Conservation (phyloP, 768 basidiomycete genomes). For the Crucibulum laeve region DNA sequence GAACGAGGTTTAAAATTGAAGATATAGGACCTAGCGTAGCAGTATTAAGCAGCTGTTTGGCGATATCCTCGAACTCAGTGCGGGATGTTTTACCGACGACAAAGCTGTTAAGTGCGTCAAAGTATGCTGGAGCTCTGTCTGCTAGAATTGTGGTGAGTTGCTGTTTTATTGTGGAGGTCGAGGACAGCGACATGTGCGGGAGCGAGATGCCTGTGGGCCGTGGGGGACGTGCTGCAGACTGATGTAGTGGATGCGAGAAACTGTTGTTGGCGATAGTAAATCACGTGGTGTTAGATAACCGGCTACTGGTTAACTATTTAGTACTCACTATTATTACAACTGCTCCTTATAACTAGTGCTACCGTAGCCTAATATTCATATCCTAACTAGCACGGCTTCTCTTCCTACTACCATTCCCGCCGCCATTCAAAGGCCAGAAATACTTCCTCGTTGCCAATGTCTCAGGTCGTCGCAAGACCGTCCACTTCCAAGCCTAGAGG, state of each 20-base stretch:
- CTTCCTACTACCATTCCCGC: conserved; percentile 3
- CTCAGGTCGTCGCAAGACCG: conserved; percentile 35
- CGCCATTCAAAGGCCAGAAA: too few species aligned
- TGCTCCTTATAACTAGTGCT: too few species aligned
- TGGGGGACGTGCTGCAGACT: background rate
- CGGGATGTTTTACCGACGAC: conserved; percentile 67
- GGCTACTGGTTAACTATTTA: too few species aligned
- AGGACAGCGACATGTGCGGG: conserved; percentile 82
- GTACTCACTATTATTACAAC: too few species aligned
- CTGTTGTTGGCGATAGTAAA: background rate
- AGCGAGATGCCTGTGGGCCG: background rate
- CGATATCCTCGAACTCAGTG: conserved; percentile 69
- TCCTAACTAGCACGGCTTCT: conserved; percentile 3
- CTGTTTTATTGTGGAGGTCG: conserved; percentile 67
- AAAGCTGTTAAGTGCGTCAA: conserved; percentile 59
- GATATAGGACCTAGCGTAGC: conserved; percentile 37
- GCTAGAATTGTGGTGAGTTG: conserved; percentile 65
- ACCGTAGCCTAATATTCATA: too few species aligned
- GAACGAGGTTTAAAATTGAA: background rate
- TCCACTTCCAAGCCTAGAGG: conserved; percentile 69
- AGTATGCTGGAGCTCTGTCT: conserved; percentile 55
- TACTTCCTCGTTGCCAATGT: conserved; percentile 9
- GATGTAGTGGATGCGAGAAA: background rate
- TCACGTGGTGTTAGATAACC: conserved; percentile 2
- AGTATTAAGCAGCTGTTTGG: conserved; percentile 58